Evolutionary conservation across 2,329 filamentous ascomycete genomes (phyloP), one percentile per base, ranked within the genome.

Genomic region (Alternaria panax): DNA sequence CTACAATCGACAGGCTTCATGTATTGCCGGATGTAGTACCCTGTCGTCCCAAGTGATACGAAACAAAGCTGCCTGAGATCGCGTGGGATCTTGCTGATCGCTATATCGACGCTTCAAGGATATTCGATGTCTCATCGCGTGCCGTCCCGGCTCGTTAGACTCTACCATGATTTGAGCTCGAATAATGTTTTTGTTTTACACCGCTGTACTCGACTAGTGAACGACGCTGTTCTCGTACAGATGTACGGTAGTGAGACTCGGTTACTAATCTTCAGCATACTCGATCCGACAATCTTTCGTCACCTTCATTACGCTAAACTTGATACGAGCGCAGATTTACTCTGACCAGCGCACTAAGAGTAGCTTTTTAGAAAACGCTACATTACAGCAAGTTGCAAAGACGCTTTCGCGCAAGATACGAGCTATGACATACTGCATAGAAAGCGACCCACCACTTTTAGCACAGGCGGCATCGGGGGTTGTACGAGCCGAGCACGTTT

Each of bases 391-490:
- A 38, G 18, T 36, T 24, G 18, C 8, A 28, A 45, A 51, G 30
- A 24, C 18, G 30, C 8, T 36, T 30, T 24, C 24, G 22, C 51
- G 40, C 20, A 27, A 12, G 42, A 43, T 51, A 57, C 57, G 46
- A 57, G 57, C 25, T 51, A 63, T 63, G 60, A 59, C 55, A 57
- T 42, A 57, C 24, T 53, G 42, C 48, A 43, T 11, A 18, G 47
- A 34, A 28, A 36, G 32, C 30, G 61, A 46, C 46, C 58, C 58
- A 58, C 58, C 58, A 27, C 34, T 24, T 45, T 52, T 16, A 25
- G 47, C 20, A 41, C 34, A 22, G 2, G 28, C 45, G 55, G 54
- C 47, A 43, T 45, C 58, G 61, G 58, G 47, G 22, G 22, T 28
- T 50, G 51, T 24, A 45, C 30, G 42, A 45, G 51, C 43, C 54